These are phyloP conservation scores for Fusarium brachygibbosum DNA, from an alignment of 2,329 filamentous ascomycete genomes.

Conservation along the genomic window DNA sequence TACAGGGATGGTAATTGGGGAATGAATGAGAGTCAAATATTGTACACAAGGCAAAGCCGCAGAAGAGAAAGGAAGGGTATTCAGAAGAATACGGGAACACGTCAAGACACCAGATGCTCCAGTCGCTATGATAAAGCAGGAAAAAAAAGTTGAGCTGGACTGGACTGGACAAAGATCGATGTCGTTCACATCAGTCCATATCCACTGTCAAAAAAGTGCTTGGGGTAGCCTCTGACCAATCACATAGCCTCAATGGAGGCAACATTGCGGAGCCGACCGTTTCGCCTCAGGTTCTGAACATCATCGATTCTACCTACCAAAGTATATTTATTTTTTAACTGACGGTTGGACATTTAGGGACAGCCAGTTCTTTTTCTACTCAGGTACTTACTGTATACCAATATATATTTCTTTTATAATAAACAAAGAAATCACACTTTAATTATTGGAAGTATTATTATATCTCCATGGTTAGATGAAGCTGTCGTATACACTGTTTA, in stretches of 20 bases:
- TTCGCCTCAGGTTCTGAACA: constrained; percentile 27
- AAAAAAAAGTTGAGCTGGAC: constrained; percentile 24
- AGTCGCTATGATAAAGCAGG: not conserved
- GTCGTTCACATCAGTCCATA: constrained; percentile 40
- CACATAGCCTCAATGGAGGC: not conserved
- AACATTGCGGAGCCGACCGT: constrained; percentile 14
- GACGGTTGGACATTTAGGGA: not conserved
- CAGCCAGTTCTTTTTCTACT: not conserved
- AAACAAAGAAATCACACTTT: not conserved
- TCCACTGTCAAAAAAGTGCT: constrained; percentile 18
- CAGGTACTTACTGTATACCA: not conserved
- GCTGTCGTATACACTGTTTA: not conserved
- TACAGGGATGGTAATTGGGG: not conserved
- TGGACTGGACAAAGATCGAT: constrained; percentile 10
- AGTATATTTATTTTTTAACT: too few species aligned
- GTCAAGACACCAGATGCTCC: constrained; percentile 7
- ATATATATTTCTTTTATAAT: not conserved
- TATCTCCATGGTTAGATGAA: not conserved
- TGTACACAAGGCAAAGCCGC: not conserved
- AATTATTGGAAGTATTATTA: not conserved
- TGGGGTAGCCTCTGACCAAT: constrained; percentile 27
- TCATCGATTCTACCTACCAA: constrained; percentile 26
- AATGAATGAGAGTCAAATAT: not conserved
- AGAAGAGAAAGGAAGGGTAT: constrained; percentile 1
- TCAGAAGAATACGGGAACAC: not conserved